Base-by-base conservation (phyloP, 805 yeast genomes). In the Tetrapisispora namnaoensis region DNA sequence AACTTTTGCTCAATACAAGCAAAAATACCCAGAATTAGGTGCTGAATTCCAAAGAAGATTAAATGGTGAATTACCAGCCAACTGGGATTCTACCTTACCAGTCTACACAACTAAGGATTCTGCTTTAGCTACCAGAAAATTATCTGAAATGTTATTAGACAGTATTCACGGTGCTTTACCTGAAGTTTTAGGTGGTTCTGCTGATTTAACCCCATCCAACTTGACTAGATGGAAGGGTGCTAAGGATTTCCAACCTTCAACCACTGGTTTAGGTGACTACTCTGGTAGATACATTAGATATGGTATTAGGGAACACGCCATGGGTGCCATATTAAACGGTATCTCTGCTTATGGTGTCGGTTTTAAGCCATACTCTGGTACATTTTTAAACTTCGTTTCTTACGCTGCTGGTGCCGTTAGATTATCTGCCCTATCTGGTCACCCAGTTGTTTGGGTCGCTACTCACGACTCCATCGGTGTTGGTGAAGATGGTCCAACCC, bases 311-410 rank as follows among this genome's bases (percentile, higher is more conserved):
- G 99, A 91, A 78, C 98, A 93, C 73, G 97, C 87, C 70, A 89
- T 91, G 97, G 96, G 96, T 74, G 96, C 97, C 56, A 85, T 90
- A 70, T 78, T 90, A 81, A 91, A 93, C 74, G 99, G 99, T 83
- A 85, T 91, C 61, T 77, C 93, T 51, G 97, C 96, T 49, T 91
- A 73, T 65, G 82, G 82, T 55, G 86, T 85, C 55, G 87, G 86
- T 75, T 80, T 76, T 78, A 85, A 82, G 71, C 83, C 89, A 60
- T 90, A 82, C 75, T 96, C 96, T 70, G 98, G 96, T 73, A 91
- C 99, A 65, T 91, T 91, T 89, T 78, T 91, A 71, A 91, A 93
- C 82, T 91, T 91, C 61, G 84, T 80, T 44, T 78, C 85, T 13
- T 85, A 85, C 63, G 93, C 89, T 58, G 79, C 90, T 38, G 93